Evolutionary conservation across 257 asterid species (phyloP).

Genomic region (Pogostemon cablin): DNA sequence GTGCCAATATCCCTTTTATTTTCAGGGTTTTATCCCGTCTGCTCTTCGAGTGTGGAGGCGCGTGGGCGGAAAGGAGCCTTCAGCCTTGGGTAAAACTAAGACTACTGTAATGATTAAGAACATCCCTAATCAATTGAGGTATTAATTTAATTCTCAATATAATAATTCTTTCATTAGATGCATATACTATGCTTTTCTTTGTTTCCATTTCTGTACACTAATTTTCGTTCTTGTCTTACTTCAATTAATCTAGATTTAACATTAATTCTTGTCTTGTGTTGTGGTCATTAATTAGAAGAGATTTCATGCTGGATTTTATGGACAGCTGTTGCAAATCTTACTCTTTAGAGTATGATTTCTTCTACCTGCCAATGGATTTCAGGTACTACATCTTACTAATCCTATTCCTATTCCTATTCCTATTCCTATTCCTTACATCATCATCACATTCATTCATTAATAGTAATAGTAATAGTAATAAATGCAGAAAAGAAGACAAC

Average conservation of each 20-base stretch:
- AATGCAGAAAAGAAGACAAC: slow-evolving; percentile 33
- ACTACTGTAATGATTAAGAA: slow-evolving; percentile 46
- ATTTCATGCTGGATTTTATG: slow-evolving; percentile 42
- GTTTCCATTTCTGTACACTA: too few relatives aligned
- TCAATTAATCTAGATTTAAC: too few relatives aligned
- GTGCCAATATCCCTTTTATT: not conserved
- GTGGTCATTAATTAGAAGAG: slow-evolving; percentile 37
- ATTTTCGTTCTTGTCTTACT: too few relatives aligned
- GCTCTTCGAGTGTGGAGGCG: not conserved
- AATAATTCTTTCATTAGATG: not conserved
- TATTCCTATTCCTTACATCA: too few relatives aligned
- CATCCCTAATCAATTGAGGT: slow-evolving; percentile 47
- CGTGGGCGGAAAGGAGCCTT: not conserved
- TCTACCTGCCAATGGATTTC: slow-evolving; percentile 64
- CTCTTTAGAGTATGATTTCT: slow-evolving; percentile 50
- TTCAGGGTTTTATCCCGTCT: not conserved
- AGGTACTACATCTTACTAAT: slow-evolving; percentile 29
- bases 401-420: too few relatives aligned
- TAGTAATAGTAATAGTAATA: too few relatives aligned
- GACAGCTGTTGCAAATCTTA: slow-evolving; percentile 37
- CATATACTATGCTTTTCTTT: too few relatives aligned
- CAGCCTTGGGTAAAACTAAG: too few relatives aligned
- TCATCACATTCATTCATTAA: too few relatives aligned
- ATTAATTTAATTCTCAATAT: not conserved
- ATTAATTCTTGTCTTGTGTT: not conserved